A percentile compares a stretch with the other conserved stretches of the same genome.
phyloP scores from a whole-genome alignment of 1,284 basidiomycete species.

The Cutaneotrichosporon spelunceum region DNA sequence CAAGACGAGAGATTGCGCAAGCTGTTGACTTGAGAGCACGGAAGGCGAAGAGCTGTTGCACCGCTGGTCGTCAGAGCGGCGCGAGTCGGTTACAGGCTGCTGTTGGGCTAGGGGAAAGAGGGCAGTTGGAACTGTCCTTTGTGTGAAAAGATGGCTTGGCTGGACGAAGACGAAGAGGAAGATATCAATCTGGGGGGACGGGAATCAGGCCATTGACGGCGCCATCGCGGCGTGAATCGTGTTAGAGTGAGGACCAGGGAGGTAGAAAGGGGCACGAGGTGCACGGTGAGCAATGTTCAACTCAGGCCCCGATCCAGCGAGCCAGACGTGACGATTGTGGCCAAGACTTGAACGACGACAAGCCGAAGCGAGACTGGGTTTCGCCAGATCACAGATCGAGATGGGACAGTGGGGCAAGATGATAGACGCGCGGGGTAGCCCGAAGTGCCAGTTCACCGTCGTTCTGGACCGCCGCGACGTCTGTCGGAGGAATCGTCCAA shows the following conservation, averaged over 20 bases:
- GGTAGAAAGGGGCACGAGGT: not conserved
- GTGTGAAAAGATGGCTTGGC: not conserved
- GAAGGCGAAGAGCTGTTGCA: not conserved
- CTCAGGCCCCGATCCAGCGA: not conserved
- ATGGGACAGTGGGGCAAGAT: too few species aligned
- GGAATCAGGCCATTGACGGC: not conserved
- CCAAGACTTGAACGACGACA: not conserved
- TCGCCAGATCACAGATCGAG: too few species aligned
- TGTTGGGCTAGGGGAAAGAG: not conserved
- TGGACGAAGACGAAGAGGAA: not conserved
- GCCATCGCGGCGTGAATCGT: slow-evolving; percentile 2
- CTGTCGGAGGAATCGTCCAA: too few species aligned
- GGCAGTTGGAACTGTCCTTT: not conserved
- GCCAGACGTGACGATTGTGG: not conserved
- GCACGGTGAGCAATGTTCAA: not conserved
- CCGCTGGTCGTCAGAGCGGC: not conserved
- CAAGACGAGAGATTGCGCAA: not conserved
- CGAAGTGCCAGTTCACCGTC: not conserved
- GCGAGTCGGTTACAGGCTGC: not conserved
- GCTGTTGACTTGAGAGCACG: not conserved
- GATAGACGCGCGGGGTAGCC: too few species aligned
- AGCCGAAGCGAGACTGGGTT: too few species aligned
- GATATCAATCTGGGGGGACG: not conserved
- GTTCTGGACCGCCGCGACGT: too few species aligned
- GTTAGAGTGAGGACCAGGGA: not conserved